Percentiles rank a stretch among this genome's conserved stretches.
Conservation (phyloP, 306 rosid genomes). For the cucumber (Cucumis sativus) region DNA sequence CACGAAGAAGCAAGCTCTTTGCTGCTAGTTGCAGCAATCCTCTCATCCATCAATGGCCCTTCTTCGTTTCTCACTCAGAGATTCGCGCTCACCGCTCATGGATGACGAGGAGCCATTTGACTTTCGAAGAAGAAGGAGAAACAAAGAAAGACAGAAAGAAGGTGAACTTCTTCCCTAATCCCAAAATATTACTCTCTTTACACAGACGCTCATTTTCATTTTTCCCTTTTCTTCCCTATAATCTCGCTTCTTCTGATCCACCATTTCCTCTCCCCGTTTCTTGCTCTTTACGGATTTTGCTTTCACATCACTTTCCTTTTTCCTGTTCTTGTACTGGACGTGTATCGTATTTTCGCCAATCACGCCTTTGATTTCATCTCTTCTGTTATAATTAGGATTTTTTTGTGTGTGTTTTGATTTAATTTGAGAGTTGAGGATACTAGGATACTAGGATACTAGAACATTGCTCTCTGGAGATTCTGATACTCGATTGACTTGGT, state of each 20-base stretch:
- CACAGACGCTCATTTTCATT: not conserved
- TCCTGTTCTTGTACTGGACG: not conserved
- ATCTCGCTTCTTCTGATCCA: conserved; percentile 20
- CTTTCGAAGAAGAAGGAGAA: conserved; percentile 21
- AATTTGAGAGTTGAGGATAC: not conserved
- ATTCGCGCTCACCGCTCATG: not conserved
- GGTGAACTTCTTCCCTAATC: conserved; percentile 14
- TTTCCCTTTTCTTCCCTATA: conserved; percentile 17
- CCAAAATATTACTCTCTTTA: conserved; percentile 27
- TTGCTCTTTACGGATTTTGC: conserved; percentile 38
- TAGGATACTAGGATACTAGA: no score
- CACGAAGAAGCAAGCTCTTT: conserved; percentile 3
- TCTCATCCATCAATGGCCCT: conserved; percentile 1
- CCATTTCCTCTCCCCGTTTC: conserved; percentile 34
- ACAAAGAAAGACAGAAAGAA: not conserved
- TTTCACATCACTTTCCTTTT: conserved; percentile 13
- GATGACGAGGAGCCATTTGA: conserved; percentile 21
- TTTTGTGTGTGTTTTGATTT: not conserved
- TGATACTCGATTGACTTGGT: not conserved
- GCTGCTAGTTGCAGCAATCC: conserved; percentile 6
- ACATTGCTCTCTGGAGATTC: not conserved
- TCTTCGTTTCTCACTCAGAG: conserved; percentile 2
- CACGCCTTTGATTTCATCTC: not conserved
- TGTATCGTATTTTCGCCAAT: not conserved
- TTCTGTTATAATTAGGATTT: not conserved